Conservation (phyloP, 805 yeast genomes). For the Yamadazyma laniorum region DNA sequence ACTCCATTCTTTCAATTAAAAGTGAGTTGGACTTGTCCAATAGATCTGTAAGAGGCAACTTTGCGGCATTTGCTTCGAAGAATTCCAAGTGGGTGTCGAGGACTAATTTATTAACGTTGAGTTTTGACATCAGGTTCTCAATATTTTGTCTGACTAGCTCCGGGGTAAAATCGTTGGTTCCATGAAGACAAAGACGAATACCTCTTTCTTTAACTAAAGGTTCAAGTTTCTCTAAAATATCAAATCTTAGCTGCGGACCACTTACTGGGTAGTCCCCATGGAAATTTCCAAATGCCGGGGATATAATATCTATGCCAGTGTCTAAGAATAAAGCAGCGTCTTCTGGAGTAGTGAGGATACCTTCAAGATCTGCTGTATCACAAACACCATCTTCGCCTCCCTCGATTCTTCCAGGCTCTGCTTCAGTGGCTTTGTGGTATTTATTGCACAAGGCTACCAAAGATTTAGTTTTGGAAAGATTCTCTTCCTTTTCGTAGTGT, state of each 20-base stretch:
- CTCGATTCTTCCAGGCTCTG: slow-evolving; percentile 39
- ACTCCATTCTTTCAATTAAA: slow-evolving; percentile 24
- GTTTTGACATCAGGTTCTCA: slow-evolving; percentile 28
- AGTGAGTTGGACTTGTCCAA: slow-evolving; percentile 22
- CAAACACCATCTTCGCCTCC: slow-evolving; percentile 39
- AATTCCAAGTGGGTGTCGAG: slow-evolving; percentile 24
- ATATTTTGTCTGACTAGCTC: slow-evolving; percentile 24
- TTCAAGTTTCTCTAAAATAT: slow-evolving; percentile 24
- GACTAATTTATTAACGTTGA: slow-evolving; percentile 30
- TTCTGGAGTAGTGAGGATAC: slow-evolving; percentile 31
- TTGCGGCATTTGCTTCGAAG: slow-evolving; percentile 19
- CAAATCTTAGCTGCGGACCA: slow-evolving; percentile 25
- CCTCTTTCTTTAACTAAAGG: slow-evolving; percentile 16
- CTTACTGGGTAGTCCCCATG: slow-evolving; percentile 35
- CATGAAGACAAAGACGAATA: slow-evolving; percentile 31
- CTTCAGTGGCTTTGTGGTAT: slow-evolving; percentile 33
- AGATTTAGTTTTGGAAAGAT: slow-evolving; percentile 24
- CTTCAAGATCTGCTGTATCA: slow-evolving; percentile 21
- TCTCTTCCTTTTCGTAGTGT: slow-evolving; percentile 33
- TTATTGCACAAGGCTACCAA: slow-evolving; percentile 26
- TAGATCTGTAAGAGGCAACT: slow-evolving; percentile 23
- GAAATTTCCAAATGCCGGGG: slow-evolving; percentile 38
- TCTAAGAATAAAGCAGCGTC: slow-evolving; percentile 27
- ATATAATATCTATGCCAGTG: slow-evolving; percentile 34
- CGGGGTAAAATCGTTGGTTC: slow-evolving; percentile 29